phyloP scores from a whole-genome alignment of 306 rosid genomes.

The Mucuna pruriens region DNA sequence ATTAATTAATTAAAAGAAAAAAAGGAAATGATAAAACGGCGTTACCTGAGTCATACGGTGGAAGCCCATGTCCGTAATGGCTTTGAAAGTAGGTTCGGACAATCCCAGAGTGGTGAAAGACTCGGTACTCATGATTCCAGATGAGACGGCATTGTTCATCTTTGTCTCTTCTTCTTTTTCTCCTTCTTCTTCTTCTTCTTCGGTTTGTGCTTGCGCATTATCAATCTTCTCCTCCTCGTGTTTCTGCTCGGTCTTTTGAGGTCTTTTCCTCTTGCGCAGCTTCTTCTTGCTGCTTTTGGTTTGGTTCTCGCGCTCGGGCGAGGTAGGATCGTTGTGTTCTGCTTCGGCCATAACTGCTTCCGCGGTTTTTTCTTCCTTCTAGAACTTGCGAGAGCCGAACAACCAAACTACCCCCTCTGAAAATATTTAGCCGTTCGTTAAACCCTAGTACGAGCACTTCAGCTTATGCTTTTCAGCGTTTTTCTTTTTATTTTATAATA shows the following conservation, averaged over 20 bases:
- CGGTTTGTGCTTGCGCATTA: not conserved
- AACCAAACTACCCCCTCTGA: not conserved
- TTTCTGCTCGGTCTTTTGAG: constrained; percentile 39
- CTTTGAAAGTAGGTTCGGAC: constrained; percentile 64
- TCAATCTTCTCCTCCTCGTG: constrained; percentile 12
- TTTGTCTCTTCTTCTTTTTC: constrained; percentile 33
- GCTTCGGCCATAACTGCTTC: constrained; percentile 48
- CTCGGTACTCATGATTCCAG: constrained; percentile 70
- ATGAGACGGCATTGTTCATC: constrained; percentile 16
- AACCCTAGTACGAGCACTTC: constrained; percentile 25
- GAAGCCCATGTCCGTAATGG: constrained; percentile 67
- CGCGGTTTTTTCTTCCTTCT: not conserved
- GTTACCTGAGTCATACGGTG: constrained; percentile 75
- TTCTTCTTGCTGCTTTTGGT: constrained; percentile 50
- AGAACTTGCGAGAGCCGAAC: not conserved
- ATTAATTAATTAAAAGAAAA: not conserved
- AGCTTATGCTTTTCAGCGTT: not conserved
- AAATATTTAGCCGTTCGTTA: not conserved
- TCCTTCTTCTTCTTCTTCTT: constrained; percentile 19
- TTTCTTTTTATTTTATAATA: not conserved
- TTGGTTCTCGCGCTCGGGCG: constrained; percentile 40
- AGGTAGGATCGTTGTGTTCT: constrained; percentile 27
- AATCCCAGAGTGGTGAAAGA: constrained; percentile 63
- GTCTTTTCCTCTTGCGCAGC: constrained; percentile 60
- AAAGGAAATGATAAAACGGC: not conserved